Conservation (phyloP, 2,329 filamentous ascomycete species). For the Colletotrichum echinochloae region DNA sequence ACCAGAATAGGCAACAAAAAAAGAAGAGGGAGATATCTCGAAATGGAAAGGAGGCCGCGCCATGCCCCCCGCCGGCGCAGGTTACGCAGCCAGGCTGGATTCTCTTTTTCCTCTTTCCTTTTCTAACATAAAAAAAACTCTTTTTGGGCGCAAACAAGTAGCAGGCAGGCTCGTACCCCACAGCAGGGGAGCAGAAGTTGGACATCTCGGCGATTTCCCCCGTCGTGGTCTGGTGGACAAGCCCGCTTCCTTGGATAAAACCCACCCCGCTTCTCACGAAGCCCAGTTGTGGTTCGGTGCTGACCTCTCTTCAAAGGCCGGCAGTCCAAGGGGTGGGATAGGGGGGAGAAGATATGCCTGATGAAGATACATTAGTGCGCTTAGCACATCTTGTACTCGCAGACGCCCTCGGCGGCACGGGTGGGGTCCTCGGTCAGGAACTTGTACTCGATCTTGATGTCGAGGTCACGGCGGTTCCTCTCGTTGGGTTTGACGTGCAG, state of each 20-base stretch:
- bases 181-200: neutral
- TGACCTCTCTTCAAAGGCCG: neutral
- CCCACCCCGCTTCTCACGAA: constrained; percentile 12
- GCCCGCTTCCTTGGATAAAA: neutral
- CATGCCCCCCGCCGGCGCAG: constrained; percentile 42
- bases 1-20: constrained; percentile 25
- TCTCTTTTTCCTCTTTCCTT: neutral
- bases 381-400: constrained; percentile 85
- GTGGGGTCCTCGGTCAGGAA: constrained; percentile 81
- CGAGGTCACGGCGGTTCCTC: constrained; percentile 94
- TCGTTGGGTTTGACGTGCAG: constrained; percentile 89
- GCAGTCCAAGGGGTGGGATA: neutral
- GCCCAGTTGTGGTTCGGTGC: neutral
- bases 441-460: constrained; percentile 88
- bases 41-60: constrained; percentile 35
- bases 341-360: neutral
- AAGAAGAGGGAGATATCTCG: constrained; percentile 11
- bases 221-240: neutral
- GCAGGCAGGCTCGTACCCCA: constrained; percentile 1
- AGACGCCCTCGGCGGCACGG: constrained; percentile 75
- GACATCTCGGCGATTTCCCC: neutral
- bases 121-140: neutral
- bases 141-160: constrained; percentile 28
- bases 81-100: constrained; percentile 43
- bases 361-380: neutral